These are phyloP conservation scores for Leccinum ponderosum DNA, from an alignment of 1,284 basidiomycete genomes.

Conservation along the genomic window DNA sequence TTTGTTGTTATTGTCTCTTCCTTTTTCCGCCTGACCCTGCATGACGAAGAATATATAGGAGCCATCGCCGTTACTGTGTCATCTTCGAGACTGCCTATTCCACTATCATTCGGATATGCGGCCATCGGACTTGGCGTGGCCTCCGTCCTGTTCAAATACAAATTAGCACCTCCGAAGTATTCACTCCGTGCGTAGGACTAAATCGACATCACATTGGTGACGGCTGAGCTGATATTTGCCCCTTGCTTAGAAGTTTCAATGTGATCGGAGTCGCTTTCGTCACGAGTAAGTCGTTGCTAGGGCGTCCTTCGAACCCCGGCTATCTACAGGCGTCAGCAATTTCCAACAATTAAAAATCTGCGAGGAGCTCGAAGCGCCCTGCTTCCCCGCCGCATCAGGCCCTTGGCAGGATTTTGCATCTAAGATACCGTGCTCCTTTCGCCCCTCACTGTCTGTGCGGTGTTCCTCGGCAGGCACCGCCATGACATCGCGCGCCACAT, in stretches of 20 bases:
- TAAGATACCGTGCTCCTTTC: too few relatives aligned
- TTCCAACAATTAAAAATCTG: too few relatives aligned
- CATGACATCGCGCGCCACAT: not conserved
- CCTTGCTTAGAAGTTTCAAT: not conserved
- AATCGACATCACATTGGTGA: not conserved
- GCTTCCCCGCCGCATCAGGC: too few relatives aligned
- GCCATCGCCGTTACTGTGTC: not conserved
- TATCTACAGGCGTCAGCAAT: not conserved
- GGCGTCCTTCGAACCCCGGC: too few relatives aligned
- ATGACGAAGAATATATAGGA: not conserved
- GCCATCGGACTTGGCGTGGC: not conserved
- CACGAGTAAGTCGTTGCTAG: not conserved
- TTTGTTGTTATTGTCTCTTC: not conserved
- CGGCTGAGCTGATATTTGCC: not conserved
- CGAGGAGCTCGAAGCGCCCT: too few relatives aligned
- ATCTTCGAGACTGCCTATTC: constrained; percentile 1
- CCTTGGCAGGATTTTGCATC: too few relatives aligned
- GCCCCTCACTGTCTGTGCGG: not conserved
- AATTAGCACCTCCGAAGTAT: constrained; percentile 1
- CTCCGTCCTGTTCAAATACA: constrained; percentile 6
- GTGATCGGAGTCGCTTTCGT: constrained; percentile 1
- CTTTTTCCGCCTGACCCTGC: not conserved
- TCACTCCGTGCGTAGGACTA: constrained; percentile 4
- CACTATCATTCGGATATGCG: not conserved
- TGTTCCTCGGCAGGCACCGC: not conserved